Evolutionary conservation across 345 rosid species (phyloP).

Genomic region (Gossypium longicalyx): DNA sequence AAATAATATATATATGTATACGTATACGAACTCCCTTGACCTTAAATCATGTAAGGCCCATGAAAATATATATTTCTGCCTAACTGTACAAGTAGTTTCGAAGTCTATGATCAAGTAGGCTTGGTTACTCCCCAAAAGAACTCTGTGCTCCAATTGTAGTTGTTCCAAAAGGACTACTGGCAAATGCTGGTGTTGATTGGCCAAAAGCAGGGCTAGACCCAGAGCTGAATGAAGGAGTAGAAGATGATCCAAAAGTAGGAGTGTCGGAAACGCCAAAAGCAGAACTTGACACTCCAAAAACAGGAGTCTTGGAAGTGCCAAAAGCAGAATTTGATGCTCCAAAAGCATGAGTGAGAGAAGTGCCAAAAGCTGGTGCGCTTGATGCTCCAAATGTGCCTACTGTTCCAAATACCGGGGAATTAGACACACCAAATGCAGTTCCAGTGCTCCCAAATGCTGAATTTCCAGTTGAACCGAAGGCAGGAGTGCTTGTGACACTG

Average conservation of each 20-base stretch:
- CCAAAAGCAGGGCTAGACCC: constrained; percentile 68
- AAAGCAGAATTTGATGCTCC: constrained; percentile 61
- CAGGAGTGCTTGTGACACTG: constrained; percentile 27
- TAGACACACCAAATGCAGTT: neutral
- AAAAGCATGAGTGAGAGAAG: constrained; percentile 50
- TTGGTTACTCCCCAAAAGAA: constrained; percentile 45
- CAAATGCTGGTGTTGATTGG: constrained; percentile 69
- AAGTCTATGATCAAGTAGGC: neutral
- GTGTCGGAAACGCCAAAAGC: constrained; percentile 51
- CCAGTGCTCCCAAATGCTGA: neutral
- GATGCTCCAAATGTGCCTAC: constrained; percentile 10
- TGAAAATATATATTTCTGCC: neutral
- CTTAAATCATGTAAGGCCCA: neutral
- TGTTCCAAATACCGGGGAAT: neutral
- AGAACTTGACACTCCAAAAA: too few species aligned
- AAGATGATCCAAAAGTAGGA: constrained; percentile 56
- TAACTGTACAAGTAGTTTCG: neutral
- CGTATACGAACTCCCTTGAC: neutral
- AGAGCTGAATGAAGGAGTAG: constrained; percentile 55
- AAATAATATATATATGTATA: neutral
- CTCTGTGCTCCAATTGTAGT: constrained; percentile 68
- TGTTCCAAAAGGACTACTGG: constrained; percentile 62
- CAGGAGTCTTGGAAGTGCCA: constrained; percentile 23
- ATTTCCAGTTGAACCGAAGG: neutral
- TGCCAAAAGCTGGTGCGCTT: constrained; percentile 46